A percentile compares a stretch with the other conserved stretches of the same genome.
These are phyloP conservation scores for Boletus tomentosulus DNA, from an alignment of 768 basidiomycete species.

Conservation along the genomic window DNA sequence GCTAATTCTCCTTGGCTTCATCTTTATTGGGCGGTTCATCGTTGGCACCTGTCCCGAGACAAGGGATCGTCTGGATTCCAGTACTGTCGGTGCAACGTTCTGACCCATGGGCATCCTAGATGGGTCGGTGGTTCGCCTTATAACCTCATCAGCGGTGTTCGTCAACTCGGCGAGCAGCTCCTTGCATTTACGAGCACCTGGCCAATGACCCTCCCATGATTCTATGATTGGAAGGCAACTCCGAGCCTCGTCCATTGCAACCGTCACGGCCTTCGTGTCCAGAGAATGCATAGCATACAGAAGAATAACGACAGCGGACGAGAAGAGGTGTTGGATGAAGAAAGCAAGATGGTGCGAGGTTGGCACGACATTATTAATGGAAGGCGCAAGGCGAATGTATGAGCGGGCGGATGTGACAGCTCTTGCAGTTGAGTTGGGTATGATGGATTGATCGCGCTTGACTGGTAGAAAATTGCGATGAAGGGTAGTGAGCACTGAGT, in stretches of 20 bases:
- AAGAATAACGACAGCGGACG: constrained; percentile 80
- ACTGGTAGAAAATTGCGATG: constrained; percentile 87
- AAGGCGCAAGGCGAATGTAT: constrained; percentile 80
- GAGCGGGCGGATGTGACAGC: constrained; percentile 82
- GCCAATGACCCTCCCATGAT: constrained; percentile 84
- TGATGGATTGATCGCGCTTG: constrained; percentile 62
- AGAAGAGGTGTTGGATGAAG: constrained; percentile 87
- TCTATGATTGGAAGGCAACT: constrained; percentile 67
- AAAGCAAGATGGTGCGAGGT: constrained; percentile 84
- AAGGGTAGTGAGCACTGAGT: constrained; percentile 80
- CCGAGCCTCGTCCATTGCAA: constrained; percentile 81
- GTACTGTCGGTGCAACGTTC: constrained; percentile 30
- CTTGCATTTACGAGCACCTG: constrained; percentile 83
- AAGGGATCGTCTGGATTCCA: constrained; percentile 56
- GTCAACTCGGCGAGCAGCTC: constrained; percentile 70
- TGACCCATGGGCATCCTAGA: constrained; percentile 24
- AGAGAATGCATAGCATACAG: constrained; percentile 82
- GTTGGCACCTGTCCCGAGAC: constrained; percentile 40
- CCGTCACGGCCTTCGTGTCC: constrained; percentile 57
- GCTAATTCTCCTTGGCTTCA: constrained; percentile 48
- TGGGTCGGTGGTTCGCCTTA: constrained; percentile 32
- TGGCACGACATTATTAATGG: constrained; percentile 79
- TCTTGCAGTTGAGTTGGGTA: constrained; percentile 70
- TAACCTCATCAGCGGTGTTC: constrained; percentile 66
- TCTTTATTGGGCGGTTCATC: constrained; percentile 48